These are phyloP conservation scores for Cordyceps cateniannulata DNA, from an alignment of 2,329 filamentous ascomycete species.

Conservation along the genomic window DNA sequence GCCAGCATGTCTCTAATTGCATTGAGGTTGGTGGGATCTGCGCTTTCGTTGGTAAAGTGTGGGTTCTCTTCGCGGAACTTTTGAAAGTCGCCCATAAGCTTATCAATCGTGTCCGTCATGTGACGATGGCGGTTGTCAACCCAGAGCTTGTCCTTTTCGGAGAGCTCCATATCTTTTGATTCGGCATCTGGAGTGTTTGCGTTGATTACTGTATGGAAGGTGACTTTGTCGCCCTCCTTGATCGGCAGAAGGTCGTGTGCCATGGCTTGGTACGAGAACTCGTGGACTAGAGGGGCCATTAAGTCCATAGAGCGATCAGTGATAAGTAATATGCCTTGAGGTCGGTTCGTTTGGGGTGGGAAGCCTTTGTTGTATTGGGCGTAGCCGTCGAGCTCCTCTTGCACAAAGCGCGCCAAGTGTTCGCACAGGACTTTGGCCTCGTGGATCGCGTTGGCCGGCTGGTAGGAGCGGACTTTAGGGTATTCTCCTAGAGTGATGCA, in stretches of 20 bases:
- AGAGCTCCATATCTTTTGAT: conserved; percentile 85
- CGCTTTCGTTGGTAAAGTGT: conserved; percentile 74
- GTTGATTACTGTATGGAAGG: conserved; percentile 74
- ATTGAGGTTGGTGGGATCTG: conserved; percentile 70
- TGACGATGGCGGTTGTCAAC: conserved; percentile 88
- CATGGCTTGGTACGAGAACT: conserved; percentile 99
- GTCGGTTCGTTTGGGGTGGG: conserved; percentile 70
- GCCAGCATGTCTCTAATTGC: conserved; percentile 97
- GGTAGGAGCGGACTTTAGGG: conserved; percentile 87
- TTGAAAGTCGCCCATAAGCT: conserved; percentile 85
- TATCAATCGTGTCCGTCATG: conserved; percentile 97
- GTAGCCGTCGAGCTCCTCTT: conserved; percentile 85
- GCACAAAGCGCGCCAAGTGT: conserved; percentile 84
- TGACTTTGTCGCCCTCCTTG: conserved; percentile 80
- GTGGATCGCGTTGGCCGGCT: conserved; percentile 66
- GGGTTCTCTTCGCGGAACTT: conserved; percentile 88
- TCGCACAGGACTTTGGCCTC: conserved; percentile 83
- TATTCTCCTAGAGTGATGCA: conserved; percentile 93
- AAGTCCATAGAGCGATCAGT: conserved; percentile 92
- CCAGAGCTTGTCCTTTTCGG: conserved; percentile 91
- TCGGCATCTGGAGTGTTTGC: conserved; percentile 64
- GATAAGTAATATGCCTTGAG: conserved; percentile 76
- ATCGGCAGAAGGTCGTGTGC: conserved; percentile 88
- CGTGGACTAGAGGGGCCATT: conserved; percentile 79
- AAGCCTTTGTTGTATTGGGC: conserved; percentile 79